A percentile compares a stretch with the other conserved stretches of the same genome.
These are phyloP conservation scores for Protea cynaroides DNA, from an alignment of 164 flowering plant species.

Conservation along the genomic window DNA sequence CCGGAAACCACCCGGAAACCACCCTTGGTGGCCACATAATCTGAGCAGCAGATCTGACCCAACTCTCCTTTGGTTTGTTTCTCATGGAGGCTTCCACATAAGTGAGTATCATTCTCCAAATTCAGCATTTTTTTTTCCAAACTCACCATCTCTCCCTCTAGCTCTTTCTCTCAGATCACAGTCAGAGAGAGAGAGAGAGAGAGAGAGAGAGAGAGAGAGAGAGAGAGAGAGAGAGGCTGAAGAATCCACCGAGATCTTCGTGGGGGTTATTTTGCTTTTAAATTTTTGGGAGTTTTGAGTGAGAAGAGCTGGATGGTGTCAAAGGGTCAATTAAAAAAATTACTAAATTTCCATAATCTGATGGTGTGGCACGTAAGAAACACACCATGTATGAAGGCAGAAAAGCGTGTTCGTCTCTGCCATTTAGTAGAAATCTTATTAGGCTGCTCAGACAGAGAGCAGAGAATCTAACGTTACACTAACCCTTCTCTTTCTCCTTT, in stretches of 20 bases:
- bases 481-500: background rate
- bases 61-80: background rate
- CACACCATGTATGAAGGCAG: background rate
- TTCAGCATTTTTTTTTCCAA: background rate
- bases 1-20: background rate
- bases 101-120: background rate
- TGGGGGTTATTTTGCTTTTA: background rate
- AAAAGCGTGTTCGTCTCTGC: slow-evolving; percentile 5
- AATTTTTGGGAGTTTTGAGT: no score
- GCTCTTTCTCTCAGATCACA: background rate
- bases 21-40: background rate
- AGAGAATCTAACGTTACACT: slow-evolving; percentile 6
- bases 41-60: slow-evolving; percentile 9
- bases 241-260: slow-evolving; percentile 13
- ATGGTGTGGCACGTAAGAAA: slow-evolving; percentile 7
- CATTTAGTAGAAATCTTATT: background rate
- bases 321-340: background rate
- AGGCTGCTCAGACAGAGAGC: background rate
- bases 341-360: no score
- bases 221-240: background rate
- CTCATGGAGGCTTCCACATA: background rate
- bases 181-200: background rate
- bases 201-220: background rate
- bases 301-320: background rate
- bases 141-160: background rate